Conservation (phyloP, 805 yeast species). For the Isabelozyma pseudorhagii region DNA sequence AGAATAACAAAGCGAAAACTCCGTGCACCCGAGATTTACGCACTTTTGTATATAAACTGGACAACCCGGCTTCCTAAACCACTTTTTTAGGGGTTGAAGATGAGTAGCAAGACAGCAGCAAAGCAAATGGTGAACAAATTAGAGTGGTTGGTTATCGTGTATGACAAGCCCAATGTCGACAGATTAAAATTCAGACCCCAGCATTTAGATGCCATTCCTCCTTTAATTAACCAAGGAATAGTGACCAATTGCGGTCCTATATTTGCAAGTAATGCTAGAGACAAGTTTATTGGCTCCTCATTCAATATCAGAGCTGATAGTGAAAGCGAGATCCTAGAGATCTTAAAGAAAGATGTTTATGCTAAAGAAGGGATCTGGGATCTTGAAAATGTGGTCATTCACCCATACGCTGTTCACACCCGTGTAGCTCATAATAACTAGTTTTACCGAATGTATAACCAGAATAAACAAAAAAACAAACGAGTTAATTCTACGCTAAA, state of each 20-base stretch:
- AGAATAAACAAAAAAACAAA: no score
- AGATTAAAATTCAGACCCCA: slow-evolving; percentile 44
- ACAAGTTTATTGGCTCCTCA: slow-evolving; percentile 58
- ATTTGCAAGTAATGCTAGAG: slow-evolving; percentile 23
- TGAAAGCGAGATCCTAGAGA: slow-evolving; percentile 54
- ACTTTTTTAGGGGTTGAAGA: not conserved
- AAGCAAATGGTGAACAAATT: slow-evolving; percentile 1
- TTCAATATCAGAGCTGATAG: slow-evolving; percentile 56
- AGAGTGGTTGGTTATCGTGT: slow-evolving; percentile 50
- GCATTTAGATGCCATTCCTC: slow-evolving; percentile 50
- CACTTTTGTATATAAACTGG: not conserved
- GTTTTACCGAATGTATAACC: not conserved
- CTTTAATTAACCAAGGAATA: slow-evolving; percentile 28
- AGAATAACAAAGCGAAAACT: not conserved
- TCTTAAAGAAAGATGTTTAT: slow-evolving; percentile 56
- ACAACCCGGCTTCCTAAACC: not conserved
- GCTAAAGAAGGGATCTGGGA: slow-evolving; percentile 67
- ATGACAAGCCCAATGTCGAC: slow-evolving; percentile 59
- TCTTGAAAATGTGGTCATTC: slow-evolving; percentile 49
- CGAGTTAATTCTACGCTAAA: no score
- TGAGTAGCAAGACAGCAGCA: not conserved
- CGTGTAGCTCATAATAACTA: slow-evolving; percentile 5
- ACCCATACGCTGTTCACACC: slow-evolving; percentile 35
- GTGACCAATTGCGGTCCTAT: slow-evolving; percentile 47
- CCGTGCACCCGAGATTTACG: not conserved